phyloP scores from a whole-genome alignment of 2,329 filamentous ascomycete species.

The Penicillium sp. region DNA sequence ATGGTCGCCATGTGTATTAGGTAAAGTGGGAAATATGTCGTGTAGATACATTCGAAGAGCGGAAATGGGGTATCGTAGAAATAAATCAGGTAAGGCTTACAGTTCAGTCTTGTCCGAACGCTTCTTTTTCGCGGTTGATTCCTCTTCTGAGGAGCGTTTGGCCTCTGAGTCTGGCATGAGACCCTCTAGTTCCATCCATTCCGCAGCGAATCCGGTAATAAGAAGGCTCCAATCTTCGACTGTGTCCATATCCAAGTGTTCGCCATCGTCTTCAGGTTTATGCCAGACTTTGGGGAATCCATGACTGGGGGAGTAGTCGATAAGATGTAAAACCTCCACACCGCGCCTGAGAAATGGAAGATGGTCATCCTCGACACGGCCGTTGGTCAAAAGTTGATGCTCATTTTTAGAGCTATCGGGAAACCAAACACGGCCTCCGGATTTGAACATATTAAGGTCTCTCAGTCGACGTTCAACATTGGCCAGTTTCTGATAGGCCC shows the following conservation, averaged over 20 bases:
- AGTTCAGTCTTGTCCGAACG: conserved; percentile 44
- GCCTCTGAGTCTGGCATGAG: conserved; percentile 41
- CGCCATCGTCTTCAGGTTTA: conserved; percentile 78
- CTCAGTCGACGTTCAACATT: conserved; percentile 75
- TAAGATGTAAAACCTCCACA: conserved; percentile 87
- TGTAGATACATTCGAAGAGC: conserved; percentile 7
- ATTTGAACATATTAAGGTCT: conserved; percentile 68
- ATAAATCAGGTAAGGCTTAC: conserved; percentile 40
- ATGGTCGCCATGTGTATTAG: background rate
- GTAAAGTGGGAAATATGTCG: background rate
- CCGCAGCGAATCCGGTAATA: conserved; percentile 79
- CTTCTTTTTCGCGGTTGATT: conserved; percentile 12
- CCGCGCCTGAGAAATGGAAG: conserved; percentile 86
- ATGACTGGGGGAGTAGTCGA: conserved; percentile 65
- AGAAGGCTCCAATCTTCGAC: conserved; percentile 88
- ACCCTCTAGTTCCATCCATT: conserved; percentile 86
- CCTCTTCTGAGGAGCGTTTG: background rate
- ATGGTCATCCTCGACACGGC: conserved; percentile 82
- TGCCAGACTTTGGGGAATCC: conserved; percentile 86
- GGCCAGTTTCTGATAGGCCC: conserved; percentile 84
- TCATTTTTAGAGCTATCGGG: conserved; percentile 64
- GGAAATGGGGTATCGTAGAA: conserved; percentile 2
- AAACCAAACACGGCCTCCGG: conserved; percentile 63
- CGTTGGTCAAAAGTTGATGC: conserved; percentile 51
- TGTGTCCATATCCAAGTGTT: conserved; percentile 79